Percentiles rank a stretch among this genome's conserved stretches.
These are phyloP conservation scores for Thielaviopsis ethacetica DNA, from an alignment of 2,329 filamentous ascomycete genomes.

Conservation along the genomic window DNA sequence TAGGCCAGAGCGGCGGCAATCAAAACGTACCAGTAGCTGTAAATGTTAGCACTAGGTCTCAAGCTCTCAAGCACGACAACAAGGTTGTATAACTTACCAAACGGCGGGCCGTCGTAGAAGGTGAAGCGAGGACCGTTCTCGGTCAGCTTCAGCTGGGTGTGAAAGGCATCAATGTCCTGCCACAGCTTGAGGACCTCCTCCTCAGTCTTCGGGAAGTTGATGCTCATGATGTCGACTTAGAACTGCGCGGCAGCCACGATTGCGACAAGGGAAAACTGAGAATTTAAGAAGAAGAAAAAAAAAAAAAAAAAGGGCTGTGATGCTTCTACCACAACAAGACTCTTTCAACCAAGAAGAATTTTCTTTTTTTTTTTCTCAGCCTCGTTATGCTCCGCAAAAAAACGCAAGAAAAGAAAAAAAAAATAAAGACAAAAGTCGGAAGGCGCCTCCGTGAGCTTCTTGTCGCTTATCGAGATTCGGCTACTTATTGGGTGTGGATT, in stretches of 20 bases:
- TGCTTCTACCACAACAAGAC: not conserved
- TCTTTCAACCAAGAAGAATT: not conserved
- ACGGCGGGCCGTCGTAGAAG: constrained; percentile 82
- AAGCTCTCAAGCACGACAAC: not conserved
- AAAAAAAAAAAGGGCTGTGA: not conserved
- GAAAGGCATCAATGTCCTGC: constrained; percentile 16
- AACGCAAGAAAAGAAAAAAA: not conserved
- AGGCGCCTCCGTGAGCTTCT: not conserved
- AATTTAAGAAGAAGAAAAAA: not conserved
- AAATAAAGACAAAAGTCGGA: not conserved
- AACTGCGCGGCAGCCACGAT: not conserved
- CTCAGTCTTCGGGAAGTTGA: constrained; percentile 15
- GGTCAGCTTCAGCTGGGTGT: constrained; percentile 37
- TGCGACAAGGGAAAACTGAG: not conserved
- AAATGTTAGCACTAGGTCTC: constrained; percentile 1
- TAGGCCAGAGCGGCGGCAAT: not conserved
- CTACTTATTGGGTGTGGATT: not conserved
- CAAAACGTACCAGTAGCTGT: constrained; percentile 12
- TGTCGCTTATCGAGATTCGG: not conserved
- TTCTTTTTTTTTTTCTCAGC: too few species aligned
- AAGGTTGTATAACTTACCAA: constrained; percentile 19
- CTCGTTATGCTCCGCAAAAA: not conserved
- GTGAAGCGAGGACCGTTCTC: constrained; percentile 72
- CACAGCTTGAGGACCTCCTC: constrained; percentile 14
- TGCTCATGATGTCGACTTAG: constrained; percentile 12